These are phyloP conservation scores for Ceriops tagal DNA, from an alignment of 345 rosid species.

Conservation along the genomic window DNA sequence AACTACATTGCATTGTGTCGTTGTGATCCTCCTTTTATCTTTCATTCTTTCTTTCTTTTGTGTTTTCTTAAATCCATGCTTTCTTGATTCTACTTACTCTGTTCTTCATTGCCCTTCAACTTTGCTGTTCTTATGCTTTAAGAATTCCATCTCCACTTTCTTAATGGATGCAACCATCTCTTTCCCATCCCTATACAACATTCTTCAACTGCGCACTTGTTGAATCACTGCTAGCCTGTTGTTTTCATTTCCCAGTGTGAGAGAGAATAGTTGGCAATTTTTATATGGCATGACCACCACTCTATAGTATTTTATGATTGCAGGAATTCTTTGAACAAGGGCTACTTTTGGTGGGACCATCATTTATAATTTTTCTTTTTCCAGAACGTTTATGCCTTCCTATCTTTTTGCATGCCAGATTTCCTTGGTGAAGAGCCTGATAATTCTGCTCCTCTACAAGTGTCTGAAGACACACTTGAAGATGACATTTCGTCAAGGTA, in stretches of 20 bases:
- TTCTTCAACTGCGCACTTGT: too few species aligned
- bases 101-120: background rate
- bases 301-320: too few species aligned
- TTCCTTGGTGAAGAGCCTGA: conserved; percentile 55
- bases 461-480: conserved; percentile 64
- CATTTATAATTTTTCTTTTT: background rate
- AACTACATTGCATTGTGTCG: background rate
- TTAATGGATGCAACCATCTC: background rate
- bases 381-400: background rate
- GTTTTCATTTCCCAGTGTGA: too few species aligned
- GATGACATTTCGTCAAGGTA: conserved; percentile 90
- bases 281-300: too few species aligned
- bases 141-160: background rate
- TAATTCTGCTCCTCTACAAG: conserved; percentile 52
- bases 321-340: too few species aligned
- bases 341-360: background rate
- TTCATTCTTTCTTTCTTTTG: background rate
- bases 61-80: background rate
- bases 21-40: background rate
- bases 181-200: too few species aligned
- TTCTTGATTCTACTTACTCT: background rate
- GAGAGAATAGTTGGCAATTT: too few species aligned
- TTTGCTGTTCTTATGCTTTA: background rate
- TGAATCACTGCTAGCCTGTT: too few species aligned
- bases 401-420: conserved; percentile 31